Evolutionary conservation across 2,329 filamentous ascomycete genomes (phyloP).

Genomic region (Fonsecaea multimorphosa): DNA sequence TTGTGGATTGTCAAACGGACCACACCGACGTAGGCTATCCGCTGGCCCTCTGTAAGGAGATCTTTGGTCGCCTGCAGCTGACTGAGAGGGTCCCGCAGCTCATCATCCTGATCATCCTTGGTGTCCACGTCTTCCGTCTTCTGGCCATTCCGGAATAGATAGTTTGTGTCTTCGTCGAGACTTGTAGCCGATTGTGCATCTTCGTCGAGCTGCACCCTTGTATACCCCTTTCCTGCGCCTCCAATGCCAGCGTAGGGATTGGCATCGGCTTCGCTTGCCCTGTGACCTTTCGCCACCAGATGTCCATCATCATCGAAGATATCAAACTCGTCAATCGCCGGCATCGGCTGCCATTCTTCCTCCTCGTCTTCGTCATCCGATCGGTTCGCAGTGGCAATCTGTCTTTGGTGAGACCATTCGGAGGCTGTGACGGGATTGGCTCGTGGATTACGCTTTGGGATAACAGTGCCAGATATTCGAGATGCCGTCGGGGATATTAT

Average conservation of each 20-base stretch:
- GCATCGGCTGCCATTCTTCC: conserved; percentile 89
- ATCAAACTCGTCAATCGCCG: conserved; percentile 87
- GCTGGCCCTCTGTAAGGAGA: conserved; percentile 90
- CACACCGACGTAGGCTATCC: conserved; percentile 93
- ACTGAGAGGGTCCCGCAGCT: conserved; percentile 80
- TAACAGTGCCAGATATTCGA: conserved; percentile 38
- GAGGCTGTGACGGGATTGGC: conserved; percentile 60
- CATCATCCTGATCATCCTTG: conserved; percentile 71
- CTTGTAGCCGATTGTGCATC: conserved; percentile 93
- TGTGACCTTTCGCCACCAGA: conserved; percentile 80
- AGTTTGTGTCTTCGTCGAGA: conserved; percentile 96
- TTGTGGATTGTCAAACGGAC: conserved; percentile 79
- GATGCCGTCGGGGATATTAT: conserved; percentile 16
- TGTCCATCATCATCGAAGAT: conserved; percentile 94
- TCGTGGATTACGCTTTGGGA: conserved; percentile 47
- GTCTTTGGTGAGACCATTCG: conserved; percentile 89
- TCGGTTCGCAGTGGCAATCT: conserved; percentile 63
- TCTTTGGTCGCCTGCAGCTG: conserved; percentile 97
- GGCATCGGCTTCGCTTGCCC: conserved; percentile 69
- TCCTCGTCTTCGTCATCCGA: conserved; percentile 57
- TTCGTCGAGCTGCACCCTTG: conserved; percentile 90
- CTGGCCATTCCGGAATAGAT: conserved; percentile 81
- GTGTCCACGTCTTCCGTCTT: conserved; percentile 62
- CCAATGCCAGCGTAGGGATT: conserved; percentile 70
- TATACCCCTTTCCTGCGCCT: conserved; percentile 90